A percentile compares a stretch with the other conserved stretches of the same genome.
These are phyloP conservation scores for Colletotrichum godetiae DNA, from an alignment of 2,329 filamentous ascomycete genomes.

Conservation along the genomic window DNA sequence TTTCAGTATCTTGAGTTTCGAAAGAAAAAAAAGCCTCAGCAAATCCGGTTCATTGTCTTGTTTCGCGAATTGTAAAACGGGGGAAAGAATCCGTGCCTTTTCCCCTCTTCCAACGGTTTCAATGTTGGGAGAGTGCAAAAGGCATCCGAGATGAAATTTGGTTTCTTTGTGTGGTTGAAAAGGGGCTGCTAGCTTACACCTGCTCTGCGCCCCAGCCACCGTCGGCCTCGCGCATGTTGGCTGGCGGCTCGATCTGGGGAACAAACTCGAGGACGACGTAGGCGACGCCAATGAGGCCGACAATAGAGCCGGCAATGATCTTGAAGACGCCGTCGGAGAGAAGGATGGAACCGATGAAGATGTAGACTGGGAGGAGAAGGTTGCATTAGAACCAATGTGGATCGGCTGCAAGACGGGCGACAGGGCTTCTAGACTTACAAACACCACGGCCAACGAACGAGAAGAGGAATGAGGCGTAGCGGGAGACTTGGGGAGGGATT, in stretches of 20 bases:
- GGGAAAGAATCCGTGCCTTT: slow-evolving; percentile 20
- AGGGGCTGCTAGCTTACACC: slow-evolving; percentile 61
- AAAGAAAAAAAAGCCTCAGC: slow-evolving; percentile 32
- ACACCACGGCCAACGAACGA: slow-evolving; percentile 95
- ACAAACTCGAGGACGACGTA: slow-evolving; percentile 83
- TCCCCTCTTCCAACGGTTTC: slow-evolving; percentile 10
- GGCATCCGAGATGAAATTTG: slow-evolving; percentile 28
- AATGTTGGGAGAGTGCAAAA: not conserved
- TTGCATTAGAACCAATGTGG: slow-evolving; percentile 16
- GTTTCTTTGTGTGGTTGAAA: slow-evolving; percentile 29
- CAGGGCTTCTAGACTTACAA: slow-evolving; percentile 71
- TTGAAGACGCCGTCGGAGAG: slow-evolving; percentile 75
- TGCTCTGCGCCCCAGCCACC: slow-evolving; percentile 82
- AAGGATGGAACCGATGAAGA: slow-evolving; percentile 91
- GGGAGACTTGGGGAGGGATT: slow-evolving; percentile 90
- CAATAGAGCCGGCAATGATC: slow-evolving; percentile 80
- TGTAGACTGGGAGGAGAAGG: slow-evolving; percentile 76
- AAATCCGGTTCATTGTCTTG: slow-evolving; percentile 33
- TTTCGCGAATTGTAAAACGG: not conserved
- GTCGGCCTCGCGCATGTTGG: slow-evolving; percentile 84
- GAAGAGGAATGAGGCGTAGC: slow-evolving; percentile 98
- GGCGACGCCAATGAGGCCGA: slow-evolving; percentile 81
- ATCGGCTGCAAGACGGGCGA: not conserved
- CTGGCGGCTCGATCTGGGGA: slow-evolving; percentile 81
- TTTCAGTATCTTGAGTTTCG: slow-evolving; percentile 34